Base-by-base conservation (phyloP, 768 basidiomycete species). In the Termitomyces sp. region DNA sequence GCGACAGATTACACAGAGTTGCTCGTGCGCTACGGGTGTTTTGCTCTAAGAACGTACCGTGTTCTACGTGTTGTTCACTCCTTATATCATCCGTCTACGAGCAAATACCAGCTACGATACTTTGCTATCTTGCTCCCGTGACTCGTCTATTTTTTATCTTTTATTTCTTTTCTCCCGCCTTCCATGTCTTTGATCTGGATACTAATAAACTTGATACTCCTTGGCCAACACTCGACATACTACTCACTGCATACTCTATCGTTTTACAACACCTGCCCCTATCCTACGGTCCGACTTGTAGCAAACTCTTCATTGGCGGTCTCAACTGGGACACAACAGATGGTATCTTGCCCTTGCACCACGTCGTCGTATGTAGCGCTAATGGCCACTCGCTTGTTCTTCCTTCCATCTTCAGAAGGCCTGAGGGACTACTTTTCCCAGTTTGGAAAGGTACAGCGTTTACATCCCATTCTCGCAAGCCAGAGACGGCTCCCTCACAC, bases 241-340 rank as follows among this genome's bases (percentile, higher is more conserved):
- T 69, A 68, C 46, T 50, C 55, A 55, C 60, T 66, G 65, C 64
- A 60, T 68, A 66, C 61, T 52, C 65, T 65, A 59, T 66, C 65
- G 54, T 61, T 61, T 62, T 68, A 66, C 60, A 54, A 54, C 64
- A 57, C 61, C 58, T 64, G 56, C 60, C 29, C 55, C 59, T 67
- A 59, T 61, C 57, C 64, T 65, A 65, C 61, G 57, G 61, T 60
- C 56, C 64, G 59, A 58, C 65, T 64, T 60, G 62, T 82, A 92
- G 91, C 73, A 93, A 93, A 81, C 86, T 93, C 81, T 93, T 93
- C 77, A 86, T 93, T 71, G 91, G 91, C 65, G 91, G 91, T 67
- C 80, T 93, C 63, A 92, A 87, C 76, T 93, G 91, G 91, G 90
- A 92, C 69, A 93, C 91, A 68, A 89, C 87, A 75, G 91, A 92